phyloP scores from a whole-genome alignment of 176 grass and related monocot species.

The Oryza longistaminata region DNA sequence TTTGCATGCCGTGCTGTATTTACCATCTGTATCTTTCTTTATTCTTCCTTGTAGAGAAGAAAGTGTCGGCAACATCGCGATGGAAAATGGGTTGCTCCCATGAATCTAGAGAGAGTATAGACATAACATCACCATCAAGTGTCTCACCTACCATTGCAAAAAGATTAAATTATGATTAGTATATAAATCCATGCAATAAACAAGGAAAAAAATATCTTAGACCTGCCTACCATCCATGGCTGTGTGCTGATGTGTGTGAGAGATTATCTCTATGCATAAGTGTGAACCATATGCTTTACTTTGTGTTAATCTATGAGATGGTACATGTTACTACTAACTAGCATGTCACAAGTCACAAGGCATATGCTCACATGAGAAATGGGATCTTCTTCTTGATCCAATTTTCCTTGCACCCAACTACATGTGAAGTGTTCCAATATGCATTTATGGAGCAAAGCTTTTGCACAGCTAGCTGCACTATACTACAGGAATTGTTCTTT shows the following conservation, averaged over 20 bases:
- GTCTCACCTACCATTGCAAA: slow-evolving; percentile 39
- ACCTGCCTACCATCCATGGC: slow-evolving; percentile 14
- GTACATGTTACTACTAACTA: not conserved
- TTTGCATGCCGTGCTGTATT: slow-evolving; percentile 1
- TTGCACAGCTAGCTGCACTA: not conserved
- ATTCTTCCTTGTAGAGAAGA: slow-evolving; percentile 24
- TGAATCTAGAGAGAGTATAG: slow-evolving; percentile 31
- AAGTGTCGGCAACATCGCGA: slow-evolving; percentile 6
- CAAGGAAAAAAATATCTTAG: not conserved
- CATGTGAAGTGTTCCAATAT: slow-evolving; percentile 12
- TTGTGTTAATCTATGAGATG: slow-evolving; percentile 13
- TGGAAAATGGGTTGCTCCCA: slow-evolving; percentile 28
- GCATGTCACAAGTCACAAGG: slow-evolving; percentile 16
- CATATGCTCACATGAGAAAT: slow-evolving; percentile 24
- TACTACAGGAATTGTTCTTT: not conserved
- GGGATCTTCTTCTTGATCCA: slow-evolving; percentile 16
- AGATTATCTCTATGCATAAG: slow-evolving; percentile 1
- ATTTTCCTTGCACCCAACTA: not conserved
- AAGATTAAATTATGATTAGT: slow-evolving; percentile 14
- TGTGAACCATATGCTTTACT: not conserved
- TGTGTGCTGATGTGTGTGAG: not conserved
- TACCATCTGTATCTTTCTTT: slow-evolving; percentile 19
- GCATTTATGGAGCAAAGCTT: not conserved
- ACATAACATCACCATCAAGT: slow-evolving; percentile 30
- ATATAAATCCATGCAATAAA: not conserved